These are phyloP conservation scores for Fusarium tanahbumbuense DNA, from an alignment of 2,329 filamentous ascomycete genomes.

Conservation along the genomic window DNA sequence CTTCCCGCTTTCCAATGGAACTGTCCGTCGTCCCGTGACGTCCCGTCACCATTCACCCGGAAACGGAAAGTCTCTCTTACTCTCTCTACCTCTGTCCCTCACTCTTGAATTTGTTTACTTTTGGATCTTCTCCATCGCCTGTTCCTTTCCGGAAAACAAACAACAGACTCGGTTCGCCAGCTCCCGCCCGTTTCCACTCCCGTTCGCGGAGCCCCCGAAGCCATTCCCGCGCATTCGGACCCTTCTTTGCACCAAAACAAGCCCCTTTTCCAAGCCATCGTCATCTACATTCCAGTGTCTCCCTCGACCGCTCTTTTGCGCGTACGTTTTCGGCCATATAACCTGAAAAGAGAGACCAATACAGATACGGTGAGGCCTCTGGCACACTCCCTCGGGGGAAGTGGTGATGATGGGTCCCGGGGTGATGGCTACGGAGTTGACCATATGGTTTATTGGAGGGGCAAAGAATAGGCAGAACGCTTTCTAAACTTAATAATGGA, in stretches of 20 bases:
- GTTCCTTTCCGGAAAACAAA: background rate
- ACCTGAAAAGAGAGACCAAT: background rate
- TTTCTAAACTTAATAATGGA: background rate
- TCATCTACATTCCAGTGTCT: slow-evolving; percentile 35
- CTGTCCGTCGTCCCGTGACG: slow-evolving; percentile 30
- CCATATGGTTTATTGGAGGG: background rate
- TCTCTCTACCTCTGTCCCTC: background rate
- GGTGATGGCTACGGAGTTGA: slow-evolving; percentile 1
- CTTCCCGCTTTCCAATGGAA: slow-evolving; percentile 14
- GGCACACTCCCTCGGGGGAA: background rate
- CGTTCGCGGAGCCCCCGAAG: slow-evolving; percentile 30
- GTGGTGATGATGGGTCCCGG: slow-evolving; percentile 1
- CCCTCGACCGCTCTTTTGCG: slow-evolving; percentile 17
- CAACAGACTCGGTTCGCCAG: background rate
- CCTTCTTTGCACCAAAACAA: slow-evolving; percentile 3
- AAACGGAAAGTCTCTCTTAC: slow-evolving; percentile 10
- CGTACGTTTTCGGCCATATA: slow-evolving; percentile 22
- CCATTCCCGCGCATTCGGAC: slow-evolving; percentile 7
- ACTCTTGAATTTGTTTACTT: background rate
- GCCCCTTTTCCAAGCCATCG: slow-evolving; percentile 1
- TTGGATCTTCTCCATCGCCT: background rate
- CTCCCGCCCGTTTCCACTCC: slow-evolving; percentile 18
- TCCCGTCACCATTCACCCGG: slow-evolving; percentile 12
- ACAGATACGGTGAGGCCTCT: background rate
- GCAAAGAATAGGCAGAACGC: background rate